These are phyloP conservation scores for Solioccasus polychromus DNA, from an alignment of 768 basidiomycete genomes.

Conservation along the genomic window DNA sequence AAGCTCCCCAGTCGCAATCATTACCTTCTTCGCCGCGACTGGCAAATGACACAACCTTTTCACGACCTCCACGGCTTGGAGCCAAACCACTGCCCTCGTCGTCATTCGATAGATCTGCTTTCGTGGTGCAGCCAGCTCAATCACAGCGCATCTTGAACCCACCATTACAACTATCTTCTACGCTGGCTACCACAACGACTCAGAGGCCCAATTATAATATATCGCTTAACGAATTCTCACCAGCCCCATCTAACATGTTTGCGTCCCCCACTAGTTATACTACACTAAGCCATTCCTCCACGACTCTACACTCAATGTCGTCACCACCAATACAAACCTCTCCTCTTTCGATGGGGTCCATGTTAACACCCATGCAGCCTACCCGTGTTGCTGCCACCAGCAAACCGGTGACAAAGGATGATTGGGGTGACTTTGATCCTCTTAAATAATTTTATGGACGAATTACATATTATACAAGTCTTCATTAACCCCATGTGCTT, in stretches of 20 bases:
- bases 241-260: conserved; percentile 16
- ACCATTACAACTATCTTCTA: conserved; percentile 17
- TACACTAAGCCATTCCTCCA: conserved; percentile 17
- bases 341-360: conserved; percentile 41
- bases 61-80: conserved; percentile 40
- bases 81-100: conserved; percentile 35
- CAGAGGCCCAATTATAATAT: conserved; percentile 61
- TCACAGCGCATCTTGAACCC: conserved; percentile 18
- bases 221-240: conserved; percentile 35
- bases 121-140: conserved; percentile 25
- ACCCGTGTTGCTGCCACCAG: conserved; percentile 38
- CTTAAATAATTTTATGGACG: conserved; percentile 24
- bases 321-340: conserved; percentile 32
- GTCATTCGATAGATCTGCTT: conserved; percentile 32
- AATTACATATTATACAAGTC: not conserved
- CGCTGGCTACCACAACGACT: conserved; percentile 8
- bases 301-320: conserved; percentile 20
- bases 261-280: conserved; percentile 11
- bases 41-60: conserved; percentile 26
- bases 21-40: conserved; percentile 38
- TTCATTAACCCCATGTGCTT: no score
- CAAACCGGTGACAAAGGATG: conserved; percentile 57
- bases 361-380: conserved; percentile 60
- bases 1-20: conserved; percentile 31
- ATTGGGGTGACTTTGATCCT: conserved; percentile 85